Percentiles rank a stretch among this genome's conserved stretches.
Conservation (phyloP, 148 eudicot species). For the Camellia japonica region DNA sequence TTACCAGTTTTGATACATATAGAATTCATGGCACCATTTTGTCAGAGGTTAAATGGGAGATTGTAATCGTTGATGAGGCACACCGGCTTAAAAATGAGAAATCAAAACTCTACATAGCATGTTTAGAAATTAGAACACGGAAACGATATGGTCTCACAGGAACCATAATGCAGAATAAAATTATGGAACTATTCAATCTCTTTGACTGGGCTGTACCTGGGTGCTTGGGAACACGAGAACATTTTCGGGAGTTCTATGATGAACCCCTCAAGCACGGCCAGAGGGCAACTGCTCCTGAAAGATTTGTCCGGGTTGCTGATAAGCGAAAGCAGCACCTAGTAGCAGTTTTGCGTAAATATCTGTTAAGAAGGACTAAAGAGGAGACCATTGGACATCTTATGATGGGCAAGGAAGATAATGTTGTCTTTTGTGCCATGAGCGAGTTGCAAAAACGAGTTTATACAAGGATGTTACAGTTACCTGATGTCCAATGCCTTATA, state of each 20-base stretch:
- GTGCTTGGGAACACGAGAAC: slow-evolving; percentile 86
- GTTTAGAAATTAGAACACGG: slow-evolving; percentile 62
- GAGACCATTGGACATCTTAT: slow-evolving; percentile 96
- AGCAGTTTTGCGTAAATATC: slow-evolving; percentile 61
- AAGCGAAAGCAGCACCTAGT: slow-evolving; percentile 81
- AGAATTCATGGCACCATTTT: slow-evolving; percentile 69
- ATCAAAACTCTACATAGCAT: slow-evolving; percentile 77
- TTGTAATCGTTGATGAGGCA: slow-evolving; percentile 87
- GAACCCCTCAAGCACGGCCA: slow-evolving; percentile 98
- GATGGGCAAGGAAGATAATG: slow-evolving; percentile 98
- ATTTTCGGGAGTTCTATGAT: slow-evolving; percentile 88
- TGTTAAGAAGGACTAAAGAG: slow-evolving; percentile 92
- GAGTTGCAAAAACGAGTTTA: slow-evolving; percentile 86
- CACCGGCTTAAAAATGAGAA: slow-evolving; percentile 92
- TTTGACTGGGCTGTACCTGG: slow-evolving; percentile 93
- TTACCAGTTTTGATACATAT: slow-evolving; percentile 90
- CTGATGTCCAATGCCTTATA: slow-evolving; percentile 80
- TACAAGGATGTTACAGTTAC: slow-evolving; percentile 74
- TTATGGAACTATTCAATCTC: slow-evolving; percentile 92
- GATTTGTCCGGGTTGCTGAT: slow-evolving; percentile 76
- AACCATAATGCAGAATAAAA: slow-evolving; percentile 93
- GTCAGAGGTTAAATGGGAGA: slow-evolving; percentile 70
- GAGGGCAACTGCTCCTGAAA: slow-evolving; percentile 80
- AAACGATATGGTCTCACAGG: slow-evolving; percentile 94
- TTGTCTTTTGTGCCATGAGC: slow-evolving; percentile 96